phyloP scores from a whole-genome alignment of 805 yeast species.

The Saccharomycopsis malanga region DNA sequence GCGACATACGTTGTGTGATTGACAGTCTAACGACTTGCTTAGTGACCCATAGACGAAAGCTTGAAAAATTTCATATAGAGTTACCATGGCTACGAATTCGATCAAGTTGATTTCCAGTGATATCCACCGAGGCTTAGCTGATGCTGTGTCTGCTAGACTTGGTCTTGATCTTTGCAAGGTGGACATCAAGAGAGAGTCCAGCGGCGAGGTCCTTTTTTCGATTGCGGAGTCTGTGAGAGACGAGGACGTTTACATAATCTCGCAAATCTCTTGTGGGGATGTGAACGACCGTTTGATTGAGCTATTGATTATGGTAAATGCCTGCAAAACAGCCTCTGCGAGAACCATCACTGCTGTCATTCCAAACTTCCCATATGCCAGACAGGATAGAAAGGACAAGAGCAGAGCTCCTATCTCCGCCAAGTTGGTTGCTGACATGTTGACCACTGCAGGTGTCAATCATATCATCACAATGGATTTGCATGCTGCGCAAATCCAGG shows the following conservation, averaged over 20 bases:
- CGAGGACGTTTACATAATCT: constrained; percentile 73
- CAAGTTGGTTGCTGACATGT: constrained; percentile 73
- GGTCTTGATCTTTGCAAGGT: constrained; percentile 57
- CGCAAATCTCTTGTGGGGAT: constrained; percentile 63
- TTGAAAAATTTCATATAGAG: too few relatives aligned
- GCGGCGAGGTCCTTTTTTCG: constrained; percentile 68
- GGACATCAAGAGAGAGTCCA: constrained; percentile 57
- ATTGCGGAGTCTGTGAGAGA: constrained; percentile 81
- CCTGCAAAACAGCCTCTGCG: constrained; percentile 78
- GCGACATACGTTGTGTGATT: too few relatives aligned
- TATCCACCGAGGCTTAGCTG: constrained; percentile 61
- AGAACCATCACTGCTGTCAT: constrained; percentile 76
- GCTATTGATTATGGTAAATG: constrained; percentile 69
- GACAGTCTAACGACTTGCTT: too few relatives aligned
- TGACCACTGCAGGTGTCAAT: constrained; percentile 78
- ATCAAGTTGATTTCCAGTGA: constrained; percentile 64
- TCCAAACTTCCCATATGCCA: constrained; percentile 82
- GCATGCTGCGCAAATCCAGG: constrained; percentile 87
- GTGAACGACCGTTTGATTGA: constrained; percentile 73
- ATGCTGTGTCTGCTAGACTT: constrained; percentile 55
- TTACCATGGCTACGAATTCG: constrained; percentile 45
- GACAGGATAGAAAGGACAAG: constrained; percentile 83
- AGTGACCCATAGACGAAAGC: too few relatives aligned
- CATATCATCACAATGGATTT: constrained; percentile 84
- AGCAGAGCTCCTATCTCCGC: constrained; percentile 83